Base-by-base conservation (phyloP, 1,284 basidiomycete species). In the Xerocomus minutiporus region DNA sequence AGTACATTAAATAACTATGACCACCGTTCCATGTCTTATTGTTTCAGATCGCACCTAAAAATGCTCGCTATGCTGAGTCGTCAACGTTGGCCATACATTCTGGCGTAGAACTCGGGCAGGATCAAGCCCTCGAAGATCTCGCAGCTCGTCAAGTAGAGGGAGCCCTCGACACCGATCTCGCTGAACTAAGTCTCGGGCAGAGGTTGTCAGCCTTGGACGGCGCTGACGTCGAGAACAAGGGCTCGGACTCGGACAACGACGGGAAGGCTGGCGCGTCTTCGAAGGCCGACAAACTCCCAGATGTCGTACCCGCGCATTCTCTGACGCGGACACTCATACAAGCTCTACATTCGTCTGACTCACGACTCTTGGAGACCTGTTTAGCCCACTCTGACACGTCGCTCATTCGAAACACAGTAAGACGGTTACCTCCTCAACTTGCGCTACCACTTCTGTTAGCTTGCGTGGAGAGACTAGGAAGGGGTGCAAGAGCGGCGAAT, bases 301-400 rank as follows among this genome's bases (percentile, higher is more conserved):
- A 65, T 41, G 73, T 83, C 20, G 81, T 91, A 38, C 91, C 91
- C 42, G 86, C 92, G 1, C 86, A 88, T 55, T 97, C 96, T 1
- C 81, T 99, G 50, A 93, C 96, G 25, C 88, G 94, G 49, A 95
- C 96, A 13, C 80, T 99, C 46, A 92, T 96, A 47, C 97, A 99
- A 73, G 96, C 97, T 0, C 75, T 99, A 44, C 96, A 99, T 69
- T 97, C 96, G 3, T 89, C 90, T 20, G 97, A 99, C 74, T 82
- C 88, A 1, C 83, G 86, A 6, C 75, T 99, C 38, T 75, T 99
- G 53, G 93, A 97, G 64, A 86, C 88, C 28, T 97, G 94, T 73
- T 75, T 99, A 31, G 75, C 81, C 1, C 93, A 98, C 72, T 90
- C 92, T 17, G 87, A 97, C 60, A 76, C 82, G 8, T 73, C 76